These are phyloP conservation scores for Globisporangium paddicum DNA, from an alignment of 352 stramenopile genomes.

Conservation along the genomic window DNA sequence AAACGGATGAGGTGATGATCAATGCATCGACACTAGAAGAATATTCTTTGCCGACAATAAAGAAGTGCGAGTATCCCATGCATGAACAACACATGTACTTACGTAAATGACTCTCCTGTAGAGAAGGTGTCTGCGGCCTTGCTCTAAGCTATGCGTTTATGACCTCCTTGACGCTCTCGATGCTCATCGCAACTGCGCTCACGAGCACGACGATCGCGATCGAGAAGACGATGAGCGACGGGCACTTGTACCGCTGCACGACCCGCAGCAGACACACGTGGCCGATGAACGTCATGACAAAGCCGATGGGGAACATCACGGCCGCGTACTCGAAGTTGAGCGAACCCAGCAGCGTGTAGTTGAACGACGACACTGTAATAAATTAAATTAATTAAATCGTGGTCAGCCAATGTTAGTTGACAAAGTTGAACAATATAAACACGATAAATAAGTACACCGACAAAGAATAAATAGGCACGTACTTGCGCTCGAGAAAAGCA, in stretches of 20 bases:
- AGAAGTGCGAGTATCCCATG: too few relatives aligned
- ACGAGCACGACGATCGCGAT: constrained; percentile 64
- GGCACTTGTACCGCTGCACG: constrained; percentile 53
- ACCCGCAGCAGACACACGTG: constrained; percentile 47
- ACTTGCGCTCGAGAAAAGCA: constrained; percentile 70
- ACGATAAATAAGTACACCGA: not conserved
- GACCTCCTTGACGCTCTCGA: constrained; percentile 43
- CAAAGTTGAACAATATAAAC: too few relatives aligned
- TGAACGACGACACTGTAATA: constrained; percentile 52
- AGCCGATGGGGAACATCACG: constrained; percentile 53
- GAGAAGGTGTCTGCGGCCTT: too few relatives aligned
- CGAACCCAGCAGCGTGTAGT: constrained; percentile 50
- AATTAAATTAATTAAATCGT: constrained; percentile 3
- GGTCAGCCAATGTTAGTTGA: constrained; percentile 14
- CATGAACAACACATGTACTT: not conserved
- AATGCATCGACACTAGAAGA: too few relatives aligned
- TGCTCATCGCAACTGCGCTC: constrained; percentile 56
- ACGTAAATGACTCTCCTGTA: not conserved
- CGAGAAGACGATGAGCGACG: constrained; percentile 65
- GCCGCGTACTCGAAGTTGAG: constrained; percentile 39
- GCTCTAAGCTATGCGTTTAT: constrained; percentile 11
- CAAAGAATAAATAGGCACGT: constrained; percentile 15
- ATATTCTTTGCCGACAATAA: too few relatives aligned
- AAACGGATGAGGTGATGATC: too few relatives aligned
- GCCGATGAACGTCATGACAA: constrained; percentile 51